Conservation (phyloP, 2,329 filamentous ascomycete genomes). For the Teratosphaeriaceae sp. region DNA sequence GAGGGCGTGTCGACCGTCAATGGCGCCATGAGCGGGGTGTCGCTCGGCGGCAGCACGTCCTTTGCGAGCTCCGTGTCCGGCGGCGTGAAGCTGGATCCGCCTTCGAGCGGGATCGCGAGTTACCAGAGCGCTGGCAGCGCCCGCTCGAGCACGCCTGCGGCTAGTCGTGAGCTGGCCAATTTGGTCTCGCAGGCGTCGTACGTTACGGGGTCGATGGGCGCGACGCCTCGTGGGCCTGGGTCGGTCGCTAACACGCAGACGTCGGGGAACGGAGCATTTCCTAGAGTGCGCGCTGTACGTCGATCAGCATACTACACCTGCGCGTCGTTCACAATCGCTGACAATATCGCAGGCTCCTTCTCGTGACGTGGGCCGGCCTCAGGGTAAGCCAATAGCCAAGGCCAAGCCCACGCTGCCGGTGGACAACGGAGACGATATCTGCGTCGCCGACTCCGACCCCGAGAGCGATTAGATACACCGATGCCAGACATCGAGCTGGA, state of each 20-base stretch:
- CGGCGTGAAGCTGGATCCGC: conserved; percentile 5
- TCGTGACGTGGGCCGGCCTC: neutral
- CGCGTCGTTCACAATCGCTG: neutral
- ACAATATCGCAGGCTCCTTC: neutral
- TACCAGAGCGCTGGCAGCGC: neutral
- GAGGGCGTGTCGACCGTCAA: conserved; percentile 3
- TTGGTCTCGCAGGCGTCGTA: neutral
- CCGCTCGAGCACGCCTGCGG: neutral
- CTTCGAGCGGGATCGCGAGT: neutral
- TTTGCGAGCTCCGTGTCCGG: conserved; percentile 4
- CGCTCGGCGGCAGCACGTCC: conserved; percentile 1
- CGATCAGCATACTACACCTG: neutral
- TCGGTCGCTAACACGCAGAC: neutral
- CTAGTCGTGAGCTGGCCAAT: neutral
- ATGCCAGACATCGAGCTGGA: too few relatives aligned
- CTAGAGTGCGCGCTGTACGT: conserved; percentile 4
- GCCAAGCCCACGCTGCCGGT: neutral
- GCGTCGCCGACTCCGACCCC: neutral
- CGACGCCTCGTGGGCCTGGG: neutral
- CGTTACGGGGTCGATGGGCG: neutral
- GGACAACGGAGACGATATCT: neutral
- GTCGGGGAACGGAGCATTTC: conserved; percentile 1
- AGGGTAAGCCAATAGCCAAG: neutral
- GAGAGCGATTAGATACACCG: too few relatives aligned
- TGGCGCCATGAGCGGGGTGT: conserved; percentile 3